Evolutionary conservation across 164 flowering plant genomes (phyloP).

Genomic region (Liquidambar formosana): DNA sequence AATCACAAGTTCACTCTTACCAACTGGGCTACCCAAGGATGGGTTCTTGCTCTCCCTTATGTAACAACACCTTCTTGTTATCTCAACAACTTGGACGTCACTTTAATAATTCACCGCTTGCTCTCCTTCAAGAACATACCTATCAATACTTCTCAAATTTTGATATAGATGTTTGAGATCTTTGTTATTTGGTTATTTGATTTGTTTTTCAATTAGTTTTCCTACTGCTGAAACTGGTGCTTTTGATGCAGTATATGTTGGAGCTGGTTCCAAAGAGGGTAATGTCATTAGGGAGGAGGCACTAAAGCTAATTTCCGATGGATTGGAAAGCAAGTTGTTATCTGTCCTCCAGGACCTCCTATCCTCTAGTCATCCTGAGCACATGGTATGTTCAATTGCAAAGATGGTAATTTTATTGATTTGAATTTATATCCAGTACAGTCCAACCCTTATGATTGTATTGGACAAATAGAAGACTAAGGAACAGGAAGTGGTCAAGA

Average conservation of each 20-base stretch:
- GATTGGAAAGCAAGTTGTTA: constrained; percentile 60
- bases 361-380: constrained; percentile 58
- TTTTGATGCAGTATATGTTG: constrained; percentile 56
- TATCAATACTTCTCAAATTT: too few relatives aligned
- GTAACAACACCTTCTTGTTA: too few relatives aligned
- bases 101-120: too few relatives aligned
- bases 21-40: too few relatives aligned
- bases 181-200: not conserved
- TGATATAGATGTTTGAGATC: not conserved
- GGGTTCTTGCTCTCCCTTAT: too few relatives aligned
- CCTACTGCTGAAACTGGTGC: not conserved
- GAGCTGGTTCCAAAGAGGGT: constrained; percentile 38
- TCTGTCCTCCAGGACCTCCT: constrained; percentile 53
- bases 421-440: not conserved
- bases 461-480: too few relatives aligned
- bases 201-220: not conserved
- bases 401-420: not conserved
- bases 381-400: constrained; percentile 57
- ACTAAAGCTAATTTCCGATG: constrained; percentile 61
- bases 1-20: too few relatives aligned
- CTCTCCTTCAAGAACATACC: too few relatives aligned
- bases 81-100: too few relatives aligned
- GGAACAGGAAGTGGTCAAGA: not conserved
- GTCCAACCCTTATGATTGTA: not conserved
- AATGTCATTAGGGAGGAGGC: constrained; percentile 46